Evolutionary conservation across 1,284 basidiomycete species (phyloP), one percentile per base, ranked within the genome.

Genomic region (Ceratobasidium sp.): DNA sequence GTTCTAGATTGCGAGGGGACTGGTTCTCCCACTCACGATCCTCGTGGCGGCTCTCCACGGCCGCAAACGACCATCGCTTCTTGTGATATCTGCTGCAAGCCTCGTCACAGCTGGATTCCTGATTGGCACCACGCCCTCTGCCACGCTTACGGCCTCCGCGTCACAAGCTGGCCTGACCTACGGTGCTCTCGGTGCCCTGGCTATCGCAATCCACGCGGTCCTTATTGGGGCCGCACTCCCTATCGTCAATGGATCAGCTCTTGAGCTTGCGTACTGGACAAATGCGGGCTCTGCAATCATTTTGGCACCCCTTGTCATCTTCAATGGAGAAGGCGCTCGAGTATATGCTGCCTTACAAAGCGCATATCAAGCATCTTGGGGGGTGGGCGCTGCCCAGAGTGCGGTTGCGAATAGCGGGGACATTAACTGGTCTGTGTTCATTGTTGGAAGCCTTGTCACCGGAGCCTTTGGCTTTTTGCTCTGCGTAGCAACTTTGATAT

Each of bases 11-110:
- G 92, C 92, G 0, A 83, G 92, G 73, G 92, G 92, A 0, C 85
- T 93, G 61, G 87, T 91, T 9, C 84, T 94, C 6, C 91, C 91
- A 0, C 82, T 92, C n/a, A 93, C 91, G 0, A 90, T 92, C 62
- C 72, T 83, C 3, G 86, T 89, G 9, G 89, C 88, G 0, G 86
- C 86, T 14, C 58, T 85, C 16, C 80, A 85, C 72, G 86, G 85
- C 0, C 83, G 81, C 39, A 81, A 84, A 3, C 76, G 79, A 0
- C 89, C 89, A 0, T 81, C 86, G 2, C 28, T 74, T 16, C 83
- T 82, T 50, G 85, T 89, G 16, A 76, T 90, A 21, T 55, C 81
- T 1, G 86, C 89, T n/a, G 87, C 88, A 3, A 79, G 78, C 18
- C 76, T 85, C 16, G 89, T 92, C 52, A 87, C 87, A 0, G 59